Percentiles rank a stretch among this genome's conserved stretches.
phyloP scores from a whole-genome alignment of 345 rosid genomes.

The Salix caprea region DNA sequence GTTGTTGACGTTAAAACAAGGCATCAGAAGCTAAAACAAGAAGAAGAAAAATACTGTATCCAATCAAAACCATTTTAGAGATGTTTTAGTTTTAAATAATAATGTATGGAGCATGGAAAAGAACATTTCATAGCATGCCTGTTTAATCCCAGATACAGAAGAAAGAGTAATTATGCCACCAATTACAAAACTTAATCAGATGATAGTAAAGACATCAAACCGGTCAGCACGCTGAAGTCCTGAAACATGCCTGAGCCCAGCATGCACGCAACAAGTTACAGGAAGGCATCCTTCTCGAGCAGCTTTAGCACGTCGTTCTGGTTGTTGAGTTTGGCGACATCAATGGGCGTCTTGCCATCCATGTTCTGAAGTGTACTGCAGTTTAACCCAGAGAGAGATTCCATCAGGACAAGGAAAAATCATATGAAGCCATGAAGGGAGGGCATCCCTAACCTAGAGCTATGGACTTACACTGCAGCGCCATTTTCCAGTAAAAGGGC shows the following conservation, averaged over 20 bases:
- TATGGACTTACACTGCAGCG: conserved; percentile 86
- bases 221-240: background rate
- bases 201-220: background rate
- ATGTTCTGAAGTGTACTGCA: conserved; percentile 87
- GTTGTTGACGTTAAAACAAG: no score
- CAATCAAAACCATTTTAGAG: no score
- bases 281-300: conserved; percentile 94
- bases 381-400: background rate
- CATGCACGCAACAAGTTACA: conserved; percentile 28
- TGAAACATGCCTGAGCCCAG: background rate
- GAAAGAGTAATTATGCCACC: background rate
- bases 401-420: background rate
- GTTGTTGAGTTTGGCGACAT: conserved; percentile 94
- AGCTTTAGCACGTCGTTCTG: conserved; percentile 88
- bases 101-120: background rate
- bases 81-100: no score
- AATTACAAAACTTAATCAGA: background rate
- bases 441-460: background rate
- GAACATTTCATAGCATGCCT: conserved; percentile 3
- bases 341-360: conserved; percentile 96
- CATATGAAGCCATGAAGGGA: background rate
- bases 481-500: conserved; percentile 84
- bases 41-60: no score
- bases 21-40: no score
- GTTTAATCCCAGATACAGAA: background rate